Conservation (phyloP, 2,329 filamentous ascomycete genomes). For the Fonsecaea pugnacius region DNA sequence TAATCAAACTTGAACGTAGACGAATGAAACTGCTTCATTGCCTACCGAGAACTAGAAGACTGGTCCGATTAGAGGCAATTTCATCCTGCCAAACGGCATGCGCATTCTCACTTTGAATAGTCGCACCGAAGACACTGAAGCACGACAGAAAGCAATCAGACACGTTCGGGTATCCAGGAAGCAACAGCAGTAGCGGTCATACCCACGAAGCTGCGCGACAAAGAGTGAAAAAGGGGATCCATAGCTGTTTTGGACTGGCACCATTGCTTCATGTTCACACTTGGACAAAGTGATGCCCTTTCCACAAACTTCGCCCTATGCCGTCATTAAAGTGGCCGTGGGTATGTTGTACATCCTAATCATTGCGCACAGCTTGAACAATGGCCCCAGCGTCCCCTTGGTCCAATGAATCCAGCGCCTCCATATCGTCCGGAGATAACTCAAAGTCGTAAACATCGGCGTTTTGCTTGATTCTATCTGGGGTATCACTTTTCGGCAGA, state of each 20-base stretch:
- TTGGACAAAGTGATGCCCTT: neutral
- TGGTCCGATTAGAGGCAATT: neutral
- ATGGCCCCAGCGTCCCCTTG: constrained; percentile 54
- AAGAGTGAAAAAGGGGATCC: neutral
- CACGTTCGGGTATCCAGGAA: neutral
- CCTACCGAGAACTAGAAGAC: neutral
- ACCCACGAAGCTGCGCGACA: neutral
- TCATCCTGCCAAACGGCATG: neutral
- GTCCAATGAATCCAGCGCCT: constrained; percentile 56
- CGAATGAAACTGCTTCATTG: neutral
- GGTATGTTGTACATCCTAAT: constrained; percentile 34
- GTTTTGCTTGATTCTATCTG: constrained; percentile 69
- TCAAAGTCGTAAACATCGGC: constrained; percentile 65
- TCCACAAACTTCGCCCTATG: neutral
- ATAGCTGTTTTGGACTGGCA: neutral
- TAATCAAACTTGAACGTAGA: constrained; percentile 3
- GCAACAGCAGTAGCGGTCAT: neutral
- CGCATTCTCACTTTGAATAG: neutral
- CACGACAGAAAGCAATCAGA: neutral
- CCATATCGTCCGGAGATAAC: constrained; percentile 63
- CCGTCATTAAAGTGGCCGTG: neutral
- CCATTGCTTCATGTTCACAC: neutral
- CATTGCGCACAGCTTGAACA: constrained; percentile 53
- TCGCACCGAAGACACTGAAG: neutral
- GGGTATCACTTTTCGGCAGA: constrained; percentile 73